Evolutionary conservation across 1,139 yeast species (phyloP).

Genomic region (Casaregolazyma suthepensis): DNA sequence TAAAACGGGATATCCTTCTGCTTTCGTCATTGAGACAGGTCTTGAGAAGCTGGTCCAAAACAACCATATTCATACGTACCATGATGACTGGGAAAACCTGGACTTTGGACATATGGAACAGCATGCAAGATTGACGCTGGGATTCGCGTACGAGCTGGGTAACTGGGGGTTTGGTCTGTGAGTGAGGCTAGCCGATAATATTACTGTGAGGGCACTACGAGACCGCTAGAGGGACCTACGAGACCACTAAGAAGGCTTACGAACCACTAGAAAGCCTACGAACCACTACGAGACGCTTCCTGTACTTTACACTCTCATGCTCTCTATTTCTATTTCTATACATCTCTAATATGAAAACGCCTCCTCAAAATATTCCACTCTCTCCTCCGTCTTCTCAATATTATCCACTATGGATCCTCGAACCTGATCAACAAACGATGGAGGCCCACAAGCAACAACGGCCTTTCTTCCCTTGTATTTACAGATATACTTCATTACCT

Average conservation of each 20-base stretch:
- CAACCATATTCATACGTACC: slow-evolving; percentile 65
- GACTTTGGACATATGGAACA: slow-evolving; percentile 71
- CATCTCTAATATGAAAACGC: slow-evolving; percentile 31
- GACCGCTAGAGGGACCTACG: too few relatives aligned
- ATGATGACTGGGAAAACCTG: slow-evolving; percentile 77
- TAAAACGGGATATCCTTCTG: slow-evolving; percentile 75
- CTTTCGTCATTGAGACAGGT: slow-evolving; percentile 74
- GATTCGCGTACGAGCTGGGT: slow-evolving; percentile 63
- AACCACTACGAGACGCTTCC: too few relatives aligned
- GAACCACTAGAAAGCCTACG: not conserved
- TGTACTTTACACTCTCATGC: too few relatives aligned
- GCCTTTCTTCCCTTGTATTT: slow-evolving; percentile 32
- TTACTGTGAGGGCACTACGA: too few relatives aligned
- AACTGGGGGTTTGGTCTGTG: slow-evolving; percentile 8
- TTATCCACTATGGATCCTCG: slow-evolving; percentile 30
- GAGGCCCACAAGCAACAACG: slow-evolving; percentile 43
- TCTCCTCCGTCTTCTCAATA: slow-evolving; percentile 21
- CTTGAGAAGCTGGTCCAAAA: slow-evolving; percentile 42
- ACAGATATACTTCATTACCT: slow-evolving; percentile 36
- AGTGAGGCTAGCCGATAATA: too few relatives aligned
- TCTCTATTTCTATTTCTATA: not conserved
- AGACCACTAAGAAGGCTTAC: not conserved
- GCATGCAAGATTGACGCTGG: slow-evolving; percentile 69
- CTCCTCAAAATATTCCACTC: slow-evolving; percentile 35
- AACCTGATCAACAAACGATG: slow-evolving; percentile 35